Conservation (phyloP, 768 basidiomycete genomes). For the Tylopilus subfusipes region DNA sequence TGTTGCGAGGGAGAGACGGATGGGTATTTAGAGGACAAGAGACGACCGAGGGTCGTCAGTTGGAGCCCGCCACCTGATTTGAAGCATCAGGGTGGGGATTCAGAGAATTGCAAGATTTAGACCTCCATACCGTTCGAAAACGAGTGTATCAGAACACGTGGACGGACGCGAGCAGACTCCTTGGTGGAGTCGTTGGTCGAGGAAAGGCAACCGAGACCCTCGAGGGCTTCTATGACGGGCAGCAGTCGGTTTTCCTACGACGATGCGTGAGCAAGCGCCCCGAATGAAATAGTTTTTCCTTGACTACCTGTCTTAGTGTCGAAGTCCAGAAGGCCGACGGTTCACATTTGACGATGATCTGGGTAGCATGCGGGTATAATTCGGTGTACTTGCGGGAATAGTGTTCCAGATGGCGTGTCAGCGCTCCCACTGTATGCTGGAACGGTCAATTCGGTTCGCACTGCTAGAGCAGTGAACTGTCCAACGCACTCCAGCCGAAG, state of each 20-base stretch:
- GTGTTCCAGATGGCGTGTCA: slow-evolving; percentile 23
- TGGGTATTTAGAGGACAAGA: slow-evolving; percentile 21
- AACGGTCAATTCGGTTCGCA: neutral
- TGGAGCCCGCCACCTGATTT: slow-evolving; percentile 23
- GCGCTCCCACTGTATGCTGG: slow-evolving; percentile 21
- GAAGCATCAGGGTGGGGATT: neutral
- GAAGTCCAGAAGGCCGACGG: slow-evolving; percentile 19
- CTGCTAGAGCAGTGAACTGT: neutral
- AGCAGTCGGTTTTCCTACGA: slow-evolving; percentile 17
- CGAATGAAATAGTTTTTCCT: neutral
- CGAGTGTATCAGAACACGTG: slow-evolving; percentile 26
- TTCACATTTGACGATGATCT: slow-evolving; percentile 26
- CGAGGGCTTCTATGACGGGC: slow-evolving; percentile 22
- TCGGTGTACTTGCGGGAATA: slow-evolving; percentile 26
- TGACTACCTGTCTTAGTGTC: slow-evolving; percentile 11
- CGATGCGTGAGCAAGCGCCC: neutral
- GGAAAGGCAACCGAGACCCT: slow-evolving; percentile 23
- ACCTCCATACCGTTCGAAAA: slow-evolving; percentile 28
- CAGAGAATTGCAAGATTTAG: neutral
- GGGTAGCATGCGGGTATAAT: slow-evolving; percentile 26
- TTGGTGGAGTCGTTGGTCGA: neutral
- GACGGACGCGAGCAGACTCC: neutral
- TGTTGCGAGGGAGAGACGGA: slow-evolving; percentile 1
- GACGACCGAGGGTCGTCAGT: slow-evolving; percentile 16
- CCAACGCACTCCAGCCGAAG: slow-evolving; percentile 30